Conservation (phyloP, 371 early-diverging fungal species). For the Apophysomyces variabilis region DNA sequence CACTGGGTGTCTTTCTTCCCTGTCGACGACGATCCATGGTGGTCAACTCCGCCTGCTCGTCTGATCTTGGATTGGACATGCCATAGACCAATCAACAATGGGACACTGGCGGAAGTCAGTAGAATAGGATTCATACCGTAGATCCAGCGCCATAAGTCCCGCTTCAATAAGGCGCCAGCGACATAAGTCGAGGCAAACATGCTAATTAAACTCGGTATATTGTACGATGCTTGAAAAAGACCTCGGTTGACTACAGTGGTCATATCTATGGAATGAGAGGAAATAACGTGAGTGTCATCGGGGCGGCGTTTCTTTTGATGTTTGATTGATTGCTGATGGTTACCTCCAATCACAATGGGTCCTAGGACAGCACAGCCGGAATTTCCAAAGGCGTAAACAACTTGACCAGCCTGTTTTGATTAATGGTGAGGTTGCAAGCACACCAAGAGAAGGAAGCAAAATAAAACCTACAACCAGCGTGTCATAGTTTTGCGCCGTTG, state of each 20-base stretch:
- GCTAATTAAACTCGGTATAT: constrained; percentile 37
- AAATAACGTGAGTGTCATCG: not conserved
- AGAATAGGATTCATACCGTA: constrained; percentile 31
- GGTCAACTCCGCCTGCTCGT: not conserved
- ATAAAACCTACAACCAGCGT: constrained; percentile 26
- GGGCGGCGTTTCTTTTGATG: not conserved
- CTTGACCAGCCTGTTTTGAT: constrained; percentile 34
- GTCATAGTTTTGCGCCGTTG: constrained; percentile 23
- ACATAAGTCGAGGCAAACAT: constrained; percentile 34
- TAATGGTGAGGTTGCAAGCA: not conserved
- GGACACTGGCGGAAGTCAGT: constrained; percentile 9
- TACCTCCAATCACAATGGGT: constrained; percentile 48
- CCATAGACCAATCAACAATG: constrained; percentile 23
- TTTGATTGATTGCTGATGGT: not conserved
- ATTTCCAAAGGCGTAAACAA: constrained; percentile 40
- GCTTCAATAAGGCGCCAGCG: constrained; percentile 24
- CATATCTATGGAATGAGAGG: constrained; percentile 24
- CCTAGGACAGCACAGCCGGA: constrained; percentile 37
- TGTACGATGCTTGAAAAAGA: constrained; percentile 40
- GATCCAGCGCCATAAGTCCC: constrained; percentile 30
- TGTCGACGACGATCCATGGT: not conserved
- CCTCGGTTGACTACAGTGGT: constrained; percentile 41
- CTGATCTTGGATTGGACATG: constrained; percentile 3
- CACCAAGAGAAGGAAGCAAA: not conserved
- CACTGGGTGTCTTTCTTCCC: not conserved